These are phyloP conservation scores for Blepharisma stoltei DNA, from an alignment of 73 alveolate species.

Conservation along the genomic window DNA sequence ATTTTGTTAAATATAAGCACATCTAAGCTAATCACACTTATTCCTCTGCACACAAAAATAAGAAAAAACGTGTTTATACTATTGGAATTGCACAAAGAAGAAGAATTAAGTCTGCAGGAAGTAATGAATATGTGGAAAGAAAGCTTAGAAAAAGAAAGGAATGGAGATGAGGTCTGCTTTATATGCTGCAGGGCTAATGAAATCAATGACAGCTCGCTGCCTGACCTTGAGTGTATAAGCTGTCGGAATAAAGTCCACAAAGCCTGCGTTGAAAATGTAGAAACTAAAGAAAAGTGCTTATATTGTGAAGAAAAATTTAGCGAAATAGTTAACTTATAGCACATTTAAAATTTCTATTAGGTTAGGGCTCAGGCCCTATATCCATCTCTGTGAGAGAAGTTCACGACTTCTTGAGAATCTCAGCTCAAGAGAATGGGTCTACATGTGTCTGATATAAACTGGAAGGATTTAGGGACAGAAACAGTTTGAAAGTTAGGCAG, in stretches of 20 bases:
- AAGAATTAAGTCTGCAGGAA: constrained; percentile 51
- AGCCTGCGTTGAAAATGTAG: constrained; percentile 49
- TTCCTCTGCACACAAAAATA: constrained; percentile 39
- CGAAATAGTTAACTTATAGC: no score
- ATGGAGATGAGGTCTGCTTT: constrained; percentile 66
- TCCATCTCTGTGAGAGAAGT: no score
- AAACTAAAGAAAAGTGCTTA: no score
- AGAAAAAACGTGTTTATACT: constrained; percentile 64
- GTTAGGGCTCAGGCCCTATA: no score
- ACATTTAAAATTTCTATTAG: no score
- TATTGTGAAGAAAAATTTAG: no score
- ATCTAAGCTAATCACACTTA: constrained; percentile 46
- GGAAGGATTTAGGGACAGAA: no score
- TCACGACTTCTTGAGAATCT: no score
- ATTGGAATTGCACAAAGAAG: constrained; percentile 35
- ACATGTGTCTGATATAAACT: no score
- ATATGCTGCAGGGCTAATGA: constrained; percentile 64
- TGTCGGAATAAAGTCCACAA: constrained; percentile 71
- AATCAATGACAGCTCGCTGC: constrained; percentile 51
- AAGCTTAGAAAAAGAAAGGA: constrained; percentile 57
- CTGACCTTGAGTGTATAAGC: constrained; percentile 61
- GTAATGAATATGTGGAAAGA: constrained; percentile 58
- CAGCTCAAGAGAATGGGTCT: no score
- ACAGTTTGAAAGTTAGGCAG: no score
- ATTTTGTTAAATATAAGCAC: constrained; percentile 46